A percentile compares a stretch with the other conserved stretches of the same genome.
Conservation (phyloP, 768 basidiomycete species). For the Terana coerulea region DNA sequence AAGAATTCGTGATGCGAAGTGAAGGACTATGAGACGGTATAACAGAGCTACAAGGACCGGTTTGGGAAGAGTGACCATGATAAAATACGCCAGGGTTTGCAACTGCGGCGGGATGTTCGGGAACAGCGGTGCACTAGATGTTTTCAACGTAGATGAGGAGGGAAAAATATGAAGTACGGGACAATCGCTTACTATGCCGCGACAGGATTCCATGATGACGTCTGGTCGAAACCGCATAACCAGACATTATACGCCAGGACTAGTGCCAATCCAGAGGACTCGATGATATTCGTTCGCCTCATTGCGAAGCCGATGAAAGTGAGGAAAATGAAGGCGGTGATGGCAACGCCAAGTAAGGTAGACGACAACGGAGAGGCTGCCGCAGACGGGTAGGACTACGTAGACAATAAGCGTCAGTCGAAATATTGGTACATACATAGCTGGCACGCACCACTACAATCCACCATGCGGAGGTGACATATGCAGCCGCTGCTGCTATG, state of each 20-base stretch:
- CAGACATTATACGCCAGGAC: conserved; percentile 91
- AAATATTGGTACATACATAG: neutral
- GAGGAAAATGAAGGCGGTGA: conserved; percentile 87
- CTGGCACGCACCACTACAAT: conserved; percentile 63
- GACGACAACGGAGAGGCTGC: conserved; percentile 84
- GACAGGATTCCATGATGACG: conserved; percentile 66
- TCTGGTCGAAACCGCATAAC: conserved; percentile 80
- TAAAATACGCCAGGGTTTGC: conserved; percentile 74
- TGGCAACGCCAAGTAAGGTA: conserved; percentile 81
- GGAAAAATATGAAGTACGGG: neutral
- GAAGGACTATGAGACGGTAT: conserved; percentile 78
- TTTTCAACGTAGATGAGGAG: neutral
- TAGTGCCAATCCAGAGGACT: conserved; percentile 82
- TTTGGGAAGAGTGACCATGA: conserved; percentile 82
- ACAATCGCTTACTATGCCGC: conserved; percentile 64
- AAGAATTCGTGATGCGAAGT: conserved; percentile 77
- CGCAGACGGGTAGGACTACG: conserved; percentile 78
- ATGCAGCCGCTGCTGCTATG: conserved; percentile 58
- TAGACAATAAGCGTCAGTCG: conserved; percentile 6
- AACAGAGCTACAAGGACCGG: conserved; percentile 76
- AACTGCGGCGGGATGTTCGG: conserved; percentile 80
- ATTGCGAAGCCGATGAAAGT: conserved; percentile 89
- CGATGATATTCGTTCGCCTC: conserved; percentile 88
- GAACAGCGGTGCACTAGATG: conserved; percentile 62
- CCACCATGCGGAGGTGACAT: conserved; percentile 84